phyloP scores from a whole-genome alignment of 331 rosid species.

The Pyracantha coccinea region DNA sequence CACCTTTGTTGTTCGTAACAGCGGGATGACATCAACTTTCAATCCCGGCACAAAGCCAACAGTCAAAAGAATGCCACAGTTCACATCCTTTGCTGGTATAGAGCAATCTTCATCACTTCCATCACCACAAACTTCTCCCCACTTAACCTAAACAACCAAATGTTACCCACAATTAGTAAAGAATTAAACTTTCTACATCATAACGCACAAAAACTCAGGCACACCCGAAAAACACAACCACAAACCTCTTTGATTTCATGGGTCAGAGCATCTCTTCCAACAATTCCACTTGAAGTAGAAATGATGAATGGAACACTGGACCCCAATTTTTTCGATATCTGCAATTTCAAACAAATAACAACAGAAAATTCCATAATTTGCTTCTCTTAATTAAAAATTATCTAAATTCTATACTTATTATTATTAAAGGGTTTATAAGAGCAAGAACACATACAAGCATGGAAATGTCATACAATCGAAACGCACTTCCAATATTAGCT shows the following conservation, averaged over 20 bases:
- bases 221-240: not conserved
- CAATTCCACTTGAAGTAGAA: slow-evolving; percentile 19
- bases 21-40: slow-evolving; percentile 51
- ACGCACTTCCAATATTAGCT: slow-evolving; percentile 22
- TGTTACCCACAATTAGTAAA: not conserved
- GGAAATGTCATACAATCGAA: slow-evolving; percentile 11
- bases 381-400: not conserved
- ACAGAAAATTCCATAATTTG: not conserved
- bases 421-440: not conserved
- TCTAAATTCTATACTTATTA: not conserved
- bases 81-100: slow-evolving; percentile 4
- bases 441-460: slow-evolving; percentile 13
- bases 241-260: slow-evolving; percentile 29
- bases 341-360: not conserved
- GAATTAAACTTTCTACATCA: not conserved
- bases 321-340: slow-evolving; percentile 23
- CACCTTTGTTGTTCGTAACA: slow-evolving; percentile 32
- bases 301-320: slow-evolving; percentile 18
- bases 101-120: slow-evolving; percentile 14
- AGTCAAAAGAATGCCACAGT: slow-evolving; percentile 53
- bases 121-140: slow-evolving; percentile 11
- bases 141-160: slow-evolving; percentile 16
- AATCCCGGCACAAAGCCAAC: slow-evolving; percentile 67
- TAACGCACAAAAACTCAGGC: not conserved
- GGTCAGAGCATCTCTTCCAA: slow-evolving; percentile 23